Conservation (phyloP, 768 basidiomycete species). For the Tylopilus sp. region DNA sequence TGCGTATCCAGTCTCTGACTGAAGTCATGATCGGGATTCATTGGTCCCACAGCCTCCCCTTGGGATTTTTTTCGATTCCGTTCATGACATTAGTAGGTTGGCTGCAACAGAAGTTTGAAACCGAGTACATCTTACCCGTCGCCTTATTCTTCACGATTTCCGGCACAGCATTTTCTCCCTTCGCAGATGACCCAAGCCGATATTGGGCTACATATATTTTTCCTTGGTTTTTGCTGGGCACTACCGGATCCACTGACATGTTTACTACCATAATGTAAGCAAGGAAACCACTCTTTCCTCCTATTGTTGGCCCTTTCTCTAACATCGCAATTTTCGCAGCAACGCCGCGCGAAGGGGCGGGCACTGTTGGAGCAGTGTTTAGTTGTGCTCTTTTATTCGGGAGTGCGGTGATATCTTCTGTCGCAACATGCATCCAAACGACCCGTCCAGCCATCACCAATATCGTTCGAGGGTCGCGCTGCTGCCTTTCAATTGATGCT, state of each 20-base stretch:
- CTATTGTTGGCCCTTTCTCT: neutral
- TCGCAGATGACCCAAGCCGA: neutral
- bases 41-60: neutral
- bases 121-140: neutral
- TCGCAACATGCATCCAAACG: neutral
- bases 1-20: neutral
- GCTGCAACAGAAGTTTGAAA: neutral
- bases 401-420: neutral
- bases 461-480: neutral
- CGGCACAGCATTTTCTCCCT: neutral
- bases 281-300: no score
- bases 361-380: neutral
- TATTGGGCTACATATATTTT: neutral
- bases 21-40: neutral
- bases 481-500: neutral
- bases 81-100: neutral
- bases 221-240: neutral
- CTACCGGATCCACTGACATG: neutral
- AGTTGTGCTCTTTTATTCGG: neutral
- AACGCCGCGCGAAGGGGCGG: neutral
- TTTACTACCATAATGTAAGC: neutral
- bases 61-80: neutral
- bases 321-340: neutral
- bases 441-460: neutral
- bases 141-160: neutral